phyloP scores from a whole-genome alignment of 108 stramenopile species.

The Skeletonema marinoi region DNA sequence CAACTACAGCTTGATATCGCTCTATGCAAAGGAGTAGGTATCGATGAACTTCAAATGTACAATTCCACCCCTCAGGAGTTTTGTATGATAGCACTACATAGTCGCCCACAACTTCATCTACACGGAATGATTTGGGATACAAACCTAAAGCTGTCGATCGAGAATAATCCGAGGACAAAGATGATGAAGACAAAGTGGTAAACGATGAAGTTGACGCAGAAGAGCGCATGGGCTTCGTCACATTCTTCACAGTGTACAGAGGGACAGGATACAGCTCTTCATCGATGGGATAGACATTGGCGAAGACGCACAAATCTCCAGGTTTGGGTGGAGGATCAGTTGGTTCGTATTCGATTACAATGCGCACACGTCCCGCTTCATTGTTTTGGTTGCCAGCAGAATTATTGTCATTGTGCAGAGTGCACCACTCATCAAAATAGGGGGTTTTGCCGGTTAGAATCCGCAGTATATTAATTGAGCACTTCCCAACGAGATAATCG shows the following conservation, averaged over 20 bases:
- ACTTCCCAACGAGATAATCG: constrained; percentile 70
- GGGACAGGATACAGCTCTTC: constrained; percentile 73
- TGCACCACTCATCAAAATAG: constrained; percentile 73
- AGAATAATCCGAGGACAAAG: neutral
- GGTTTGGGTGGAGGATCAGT: constrained; percentile 61
- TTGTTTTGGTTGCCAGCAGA: constrained; percentile 34
- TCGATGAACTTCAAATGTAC: constrained; percentile 69
- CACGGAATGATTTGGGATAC: constrained; percentile 50
- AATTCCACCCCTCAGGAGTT: constrained; percentile 76
- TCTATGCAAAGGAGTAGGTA: constrained; percentile 69
- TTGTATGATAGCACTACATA: constrained; percentile 63
- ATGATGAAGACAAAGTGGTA: constrained; percentile 14
- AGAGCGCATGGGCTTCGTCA: neutral
- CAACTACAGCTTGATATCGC: constrained; percentile 62
- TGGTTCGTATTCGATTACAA: constrained; percentile 84
- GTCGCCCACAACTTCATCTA: constrained; percentile 65
- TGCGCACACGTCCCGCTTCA: constrained; percentile 48
- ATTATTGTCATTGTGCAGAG: constrained; percentile 22
- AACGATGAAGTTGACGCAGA: neutral
- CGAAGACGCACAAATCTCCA: constrained; percentile 78
- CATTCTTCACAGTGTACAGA: constrained; percentile 21
- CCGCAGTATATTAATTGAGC: constrained; percentile 63
- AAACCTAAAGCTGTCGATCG: neutral
- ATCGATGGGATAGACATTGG: constrained; percentile 56
- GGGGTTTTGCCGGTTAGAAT: constrained; percentile 70